phyloP scores from a whole-genome alignment of 257 asterid genomes.

The Nicotiana tabacum region DNA sequence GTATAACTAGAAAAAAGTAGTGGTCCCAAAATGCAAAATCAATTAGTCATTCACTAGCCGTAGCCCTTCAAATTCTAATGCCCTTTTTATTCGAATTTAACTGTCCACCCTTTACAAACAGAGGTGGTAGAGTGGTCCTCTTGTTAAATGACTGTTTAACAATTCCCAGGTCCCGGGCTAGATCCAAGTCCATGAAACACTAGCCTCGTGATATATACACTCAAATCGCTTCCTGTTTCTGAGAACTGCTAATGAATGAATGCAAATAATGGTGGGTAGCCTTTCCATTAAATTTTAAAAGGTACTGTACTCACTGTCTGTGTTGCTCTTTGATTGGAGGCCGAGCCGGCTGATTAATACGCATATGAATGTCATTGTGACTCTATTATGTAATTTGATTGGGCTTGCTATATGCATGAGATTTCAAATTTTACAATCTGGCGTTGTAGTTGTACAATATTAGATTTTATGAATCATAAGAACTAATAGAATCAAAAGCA shows the following conservation, averaged over 20 bases:
- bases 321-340: background rate
- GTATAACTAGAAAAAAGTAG: no score
- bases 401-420: background rate
- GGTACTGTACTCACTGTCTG: background rate
- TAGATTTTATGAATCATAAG: no score
- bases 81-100: background rate
- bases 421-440: background rate
- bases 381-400: background rate
- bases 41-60: background rate
- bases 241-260: background rate
- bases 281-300: background rate
- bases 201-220: background rate
- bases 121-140: background rate
- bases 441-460: no score
- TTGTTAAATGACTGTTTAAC: background rate
- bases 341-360: background rate
- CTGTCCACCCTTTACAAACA: background rate
- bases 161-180: background rate
- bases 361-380: background rate
- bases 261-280: background rate
- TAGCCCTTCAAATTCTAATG: background rate
- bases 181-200: background rate
- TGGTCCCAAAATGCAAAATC: no score
- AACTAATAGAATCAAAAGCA: no score
- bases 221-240: background rate